Conservation (phyloP, 2,329 filamentous ascomycete genomes). For the Fusarium sacchari region DNA sequence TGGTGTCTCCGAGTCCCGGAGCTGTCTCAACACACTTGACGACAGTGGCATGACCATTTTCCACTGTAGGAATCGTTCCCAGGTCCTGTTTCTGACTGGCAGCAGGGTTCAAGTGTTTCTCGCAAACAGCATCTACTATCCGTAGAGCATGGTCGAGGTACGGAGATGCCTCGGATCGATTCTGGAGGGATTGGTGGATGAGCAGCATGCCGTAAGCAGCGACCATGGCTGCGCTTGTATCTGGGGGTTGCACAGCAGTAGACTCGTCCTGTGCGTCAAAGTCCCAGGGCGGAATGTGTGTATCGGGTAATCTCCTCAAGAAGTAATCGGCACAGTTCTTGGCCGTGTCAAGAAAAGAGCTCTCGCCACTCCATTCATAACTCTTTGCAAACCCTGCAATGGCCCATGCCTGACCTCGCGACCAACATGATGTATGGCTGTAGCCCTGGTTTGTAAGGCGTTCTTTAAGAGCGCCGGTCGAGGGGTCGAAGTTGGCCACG, state of each 20-base stretch:
- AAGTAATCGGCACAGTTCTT: slow-evolving; percentile 58
- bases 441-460: slow-evolving; percentile 61
- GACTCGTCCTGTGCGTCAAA: slow-evolving; percentile 42
- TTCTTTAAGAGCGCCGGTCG: slow-evolving; percentile 50
- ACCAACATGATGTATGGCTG: slow-evolving; percentile 56
- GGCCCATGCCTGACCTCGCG: slow-evolving; percentile 60
- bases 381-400: slow-evolving; percentile 59
- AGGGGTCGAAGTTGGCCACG: slow-evolving; percentile 58
- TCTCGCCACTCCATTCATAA: slow-evolving; percentile 57
- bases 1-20: slow-evolving; percentile 46
- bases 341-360: slow-evolving; percentile 55
- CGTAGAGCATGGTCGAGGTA: slow-evolving; percentile 2
- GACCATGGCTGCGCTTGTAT: slow-evolving; percentile 52
- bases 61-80: not conserved
- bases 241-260: slow-evolving; percentile 42
- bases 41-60: not conserved
- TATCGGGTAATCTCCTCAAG: slow-evolving; percentile 42
- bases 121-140: slow-evolving; percentile 10
- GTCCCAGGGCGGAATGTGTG: slow-evolving; percentile 57
- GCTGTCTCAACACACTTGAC: not conserved
- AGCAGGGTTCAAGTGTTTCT: slow-evolving; percentile 32
- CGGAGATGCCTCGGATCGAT: slow-evolving; percentile 22
- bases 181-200: slow-evolving; percentile 44
- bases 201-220: slow-evolving; percentile 53
- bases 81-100: not conserved